Conservation (phyloP, 768 basidiomycete species). For the Trichaptum fuscoviolaceum region DNA sequence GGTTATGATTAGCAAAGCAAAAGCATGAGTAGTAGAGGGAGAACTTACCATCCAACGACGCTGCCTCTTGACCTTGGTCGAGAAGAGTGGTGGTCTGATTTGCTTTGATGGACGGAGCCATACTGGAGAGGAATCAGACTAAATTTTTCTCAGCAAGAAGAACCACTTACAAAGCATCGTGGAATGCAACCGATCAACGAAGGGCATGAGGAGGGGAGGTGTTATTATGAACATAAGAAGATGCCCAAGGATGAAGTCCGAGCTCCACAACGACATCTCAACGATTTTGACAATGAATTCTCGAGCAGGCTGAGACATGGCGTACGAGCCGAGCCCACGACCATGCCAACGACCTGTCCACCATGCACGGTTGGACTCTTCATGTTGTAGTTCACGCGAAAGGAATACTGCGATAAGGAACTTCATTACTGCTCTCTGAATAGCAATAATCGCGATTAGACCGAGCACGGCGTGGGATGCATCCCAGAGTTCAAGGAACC, state of each 20-base stretch:
- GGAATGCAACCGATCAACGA: slow-evolving; percentile 83
- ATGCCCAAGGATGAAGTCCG: slow-evolving; percentile 87
- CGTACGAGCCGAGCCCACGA: slow-evolving; percentile 83
- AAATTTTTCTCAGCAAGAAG: slow-evolving; percentile 9
- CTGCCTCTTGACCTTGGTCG: slow-evolving; percentile 89
- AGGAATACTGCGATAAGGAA: slow-evolving; percentile 91
- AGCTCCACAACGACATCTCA: slow-evolving; percentile 95
- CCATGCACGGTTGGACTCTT: slow-evolving; percentile 98
- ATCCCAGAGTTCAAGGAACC: slow-evolving; percentile 97
- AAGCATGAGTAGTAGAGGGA: slow-evolving; percentile 5
- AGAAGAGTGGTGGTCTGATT: slow-evolving; percentile 89
- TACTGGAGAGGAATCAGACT: slow-evolving; percentile 40
- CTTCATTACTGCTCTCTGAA: slow-evolving; percentile 93
- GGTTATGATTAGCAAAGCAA: slow-evolving; percentile 9
- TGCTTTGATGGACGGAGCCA: slow-evolving; percentile 96
- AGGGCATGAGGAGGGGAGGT: slow-evolving; percentile 80
- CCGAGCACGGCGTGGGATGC: slow-evolving; percentile 95
- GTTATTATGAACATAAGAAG: slow-evolving; percentile 85
- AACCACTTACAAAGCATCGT: slow-evolving; percentile 78
- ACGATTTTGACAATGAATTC: slow-evolving; percentile 98
- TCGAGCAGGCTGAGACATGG: slow-evolving; percentile 91
- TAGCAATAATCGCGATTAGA: slow-evolving; percentile 79
- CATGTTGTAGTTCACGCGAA: slow-evolving; percentile 96
- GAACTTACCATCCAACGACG: slow-evolving; percentile 82
- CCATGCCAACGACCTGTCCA: slow-evolving; percentile 99